Base-by-base conservation (phyloP, 768 basidiomycete species). In the Panaeolus cyanescens region DNA sequence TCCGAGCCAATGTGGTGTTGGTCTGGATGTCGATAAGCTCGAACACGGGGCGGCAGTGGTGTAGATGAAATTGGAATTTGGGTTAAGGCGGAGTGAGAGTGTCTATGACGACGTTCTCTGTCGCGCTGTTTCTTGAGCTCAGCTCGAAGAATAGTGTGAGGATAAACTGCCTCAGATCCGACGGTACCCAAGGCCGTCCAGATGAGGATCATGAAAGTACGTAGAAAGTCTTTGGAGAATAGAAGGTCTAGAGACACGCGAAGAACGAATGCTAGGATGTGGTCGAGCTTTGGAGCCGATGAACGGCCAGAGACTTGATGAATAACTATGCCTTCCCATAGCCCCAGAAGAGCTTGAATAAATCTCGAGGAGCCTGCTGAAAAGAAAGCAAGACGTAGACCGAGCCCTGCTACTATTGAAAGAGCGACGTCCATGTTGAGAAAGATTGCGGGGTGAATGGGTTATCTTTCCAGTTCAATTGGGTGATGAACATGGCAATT, bases 321-420 rank as follows among this genome's bases (percentile, higher is more conserved):
- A n/a, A 81, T 64, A 19, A 77, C 71, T 30, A 75, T 70, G 45
- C 79, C 80, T 66, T 81, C 80, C 77, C 77, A 80, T 39, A 78
- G 50, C 8, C 83, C 83, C 17, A 83, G 61, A 13, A 80, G 65
- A 13, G 72, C 72, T 31, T 78, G 73, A 17, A 66, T 65, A 5
- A 81, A 55, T 30, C 64, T 70, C 50, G 45, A 50, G 1, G 45
- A 50, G 45, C 45, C 45, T 25, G 45, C 45, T 28, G 45, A 50
- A 15, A 50, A 50, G 45, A 50, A 50, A 12, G 45, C 70, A 31
- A 78, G 60, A 20, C 81, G 77, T 20, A 81, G 69, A n/a, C 73
- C 75, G 33, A 82, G 74, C n/a, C 81, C 80, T 50, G 74, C 68
- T 60, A 75, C 60, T 61, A 80, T 74, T 50, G 79, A 75, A 65